Percentiles rank a stretch among this genome's conserved stretches.
phyloP scores from a whole-genome alignment of 2,329 filamentous ascomycete species.

The Colletotrichum siamense region DNA sequence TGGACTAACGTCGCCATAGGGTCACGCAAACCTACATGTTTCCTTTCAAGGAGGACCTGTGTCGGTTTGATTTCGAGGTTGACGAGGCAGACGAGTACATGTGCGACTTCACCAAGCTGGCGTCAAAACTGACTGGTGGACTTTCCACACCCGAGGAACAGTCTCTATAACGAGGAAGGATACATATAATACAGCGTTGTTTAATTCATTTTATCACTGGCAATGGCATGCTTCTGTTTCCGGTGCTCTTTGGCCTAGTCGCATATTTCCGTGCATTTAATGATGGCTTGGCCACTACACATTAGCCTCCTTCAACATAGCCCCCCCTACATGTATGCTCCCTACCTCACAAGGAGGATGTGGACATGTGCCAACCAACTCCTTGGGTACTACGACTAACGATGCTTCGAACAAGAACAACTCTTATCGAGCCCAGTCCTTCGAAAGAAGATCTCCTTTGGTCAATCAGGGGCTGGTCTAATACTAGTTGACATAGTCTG shows the following conservation, averaged over 20 bases:
- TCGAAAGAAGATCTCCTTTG: neutral
- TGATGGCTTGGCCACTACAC: fast-evolving
- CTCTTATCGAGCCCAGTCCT: fast-evolving
- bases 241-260: too few relatives aligned
- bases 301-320: neutral
- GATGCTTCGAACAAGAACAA: neutral
- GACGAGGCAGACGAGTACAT: neutral
- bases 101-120: neutral
- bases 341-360: too few relatives aligned
- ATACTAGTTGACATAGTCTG: neutral
- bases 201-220: neutral
- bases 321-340: too few relatives aligned
- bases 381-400: neutral
- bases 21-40: constrained; percentile 47
- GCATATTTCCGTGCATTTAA: neutral
- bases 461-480: too few relatives aligned
- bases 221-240: too few relatives aligned
- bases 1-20: constrained; percentile 27
- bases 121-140: neutral
- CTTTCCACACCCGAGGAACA: neutral
- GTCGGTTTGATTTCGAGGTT: constrained; percentile 52
- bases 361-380: neutral
- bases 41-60: constrained; percentile 49
- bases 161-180: neutral
- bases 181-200: neutral